These are phyloP conservation scores for Cyclotella choctawhatcheeana DNA, from an alignment of 108 stramenopile genomes.

Conservation along the genomic window DNA sequence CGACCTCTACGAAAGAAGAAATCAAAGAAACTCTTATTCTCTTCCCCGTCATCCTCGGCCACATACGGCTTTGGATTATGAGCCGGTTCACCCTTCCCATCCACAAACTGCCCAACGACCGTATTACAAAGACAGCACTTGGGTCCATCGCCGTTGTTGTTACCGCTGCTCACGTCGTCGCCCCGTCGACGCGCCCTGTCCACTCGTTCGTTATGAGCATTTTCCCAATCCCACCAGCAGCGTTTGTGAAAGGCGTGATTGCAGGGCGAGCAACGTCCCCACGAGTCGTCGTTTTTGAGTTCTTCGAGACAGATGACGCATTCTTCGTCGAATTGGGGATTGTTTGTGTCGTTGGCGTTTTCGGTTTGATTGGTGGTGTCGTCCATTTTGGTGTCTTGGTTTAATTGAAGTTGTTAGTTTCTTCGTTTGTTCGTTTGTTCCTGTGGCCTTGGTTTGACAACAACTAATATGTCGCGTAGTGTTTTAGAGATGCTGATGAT, in stretches of 20 bases:
- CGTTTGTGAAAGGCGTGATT: slow-evolving; percentile 44
- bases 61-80: slow-evolving; percentile 42
- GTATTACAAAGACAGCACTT: slow-evolving; percentile 52
- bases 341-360: not conserved
- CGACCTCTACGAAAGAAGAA: not conserved
- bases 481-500: no score
- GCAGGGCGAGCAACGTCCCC: slow-evolving; percentile 47
- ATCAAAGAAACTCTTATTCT: slow-evolving; percentile 3
- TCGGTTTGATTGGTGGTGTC: not conserved
- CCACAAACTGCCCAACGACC: slow-evolving; percentile 36
- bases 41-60: slow-evolving; percentile 14
- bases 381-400: no score
- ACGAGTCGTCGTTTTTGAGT: slow-evolving; percentile 17
- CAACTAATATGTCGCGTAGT: no score
- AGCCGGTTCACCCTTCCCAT: slow-evolving; percentile 37
- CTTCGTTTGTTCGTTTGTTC: no score
- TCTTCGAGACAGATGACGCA: slow-evolving; percentile 51
- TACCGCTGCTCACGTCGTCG: not conserved
- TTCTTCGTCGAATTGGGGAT: slow-evolving; percentile 29
- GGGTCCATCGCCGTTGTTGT: slow-evolving; percentile 17
- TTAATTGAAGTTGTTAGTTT: no score
- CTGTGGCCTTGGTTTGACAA: no score
- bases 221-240: slow-evolving; percentile 56
- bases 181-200: slow-evolving; percentile 9
- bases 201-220: slow-evolving; percentile 28